Percentiles rank a stretch among this genome's conserved stretches.
phyloP scores from a whole-genome alignment of 1,284 basidiomycete species.

The Cyathus olla region DNA sequence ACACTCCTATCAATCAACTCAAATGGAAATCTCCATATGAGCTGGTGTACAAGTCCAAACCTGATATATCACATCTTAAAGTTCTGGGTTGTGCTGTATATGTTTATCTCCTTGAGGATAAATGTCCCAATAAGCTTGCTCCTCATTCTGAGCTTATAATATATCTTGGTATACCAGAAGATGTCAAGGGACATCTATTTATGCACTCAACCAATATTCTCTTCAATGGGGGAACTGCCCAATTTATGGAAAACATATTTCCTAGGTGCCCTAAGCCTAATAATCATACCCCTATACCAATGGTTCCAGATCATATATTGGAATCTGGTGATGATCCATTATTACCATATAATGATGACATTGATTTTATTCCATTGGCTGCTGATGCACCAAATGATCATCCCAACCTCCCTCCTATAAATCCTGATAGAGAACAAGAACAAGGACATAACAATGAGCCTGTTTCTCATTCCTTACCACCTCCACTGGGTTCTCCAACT shows the following conservation, averaged over 20 bases:
- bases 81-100: too few species aligned
- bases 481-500: too few species aligned
- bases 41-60: slow-evolving; percentile 9
- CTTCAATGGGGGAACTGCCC: slow-evolving; percentile 25
- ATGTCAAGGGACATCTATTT: slow-evolving; percentile 22
- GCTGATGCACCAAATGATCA: too few species aligned
- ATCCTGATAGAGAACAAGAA: too few species aligned
- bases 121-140: slow-evolving; percentile 15
- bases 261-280: slow-evolving; percentile 14
- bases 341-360: neutral
- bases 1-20: slow-evolving; percentile 16
- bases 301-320: too few species aligned
- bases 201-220: slow-evolving; percentile 21
- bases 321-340: neutral
- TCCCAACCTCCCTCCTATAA: neutral
- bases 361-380: too few species aligned
- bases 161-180: slow-evolving; percentile 14
- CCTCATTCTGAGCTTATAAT: slow-evolving; percentile 21
- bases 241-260: slow-evolving; percentile 27
- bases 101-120: neutral
- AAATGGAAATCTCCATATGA: slow-evolving; percentile 12
- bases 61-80: slow-evolving; percentile 17
- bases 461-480: too few species aligned
- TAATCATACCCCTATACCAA: neutral
- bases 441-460: too few species aligned